Percentiles rank a stretch among this genome's conserved stretches.
phyloP scores from a whole-genome alignment of 192 early-diverging fungal species.

The Coemansia sp. region DNA sequence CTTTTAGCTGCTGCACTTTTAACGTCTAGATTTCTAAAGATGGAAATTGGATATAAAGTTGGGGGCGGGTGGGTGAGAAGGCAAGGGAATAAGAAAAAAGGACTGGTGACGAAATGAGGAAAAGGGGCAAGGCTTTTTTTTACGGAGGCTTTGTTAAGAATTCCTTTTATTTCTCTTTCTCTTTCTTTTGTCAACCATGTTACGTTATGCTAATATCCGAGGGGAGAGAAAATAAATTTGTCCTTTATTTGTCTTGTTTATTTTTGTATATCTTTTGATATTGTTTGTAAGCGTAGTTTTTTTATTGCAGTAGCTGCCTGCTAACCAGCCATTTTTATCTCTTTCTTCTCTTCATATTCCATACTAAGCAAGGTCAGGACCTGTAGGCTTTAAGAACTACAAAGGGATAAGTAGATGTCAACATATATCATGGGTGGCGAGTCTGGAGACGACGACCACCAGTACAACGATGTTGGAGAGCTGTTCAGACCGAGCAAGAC shows the following conservation, averaged over 20 bases:
- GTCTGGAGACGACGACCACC: constrained; percentile 50
- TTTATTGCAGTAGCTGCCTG: neutral
- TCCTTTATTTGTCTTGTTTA: constrained; percentile 1
- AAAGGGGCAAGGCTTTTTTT: neutral
- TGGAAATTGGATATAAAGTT: too few species aligned
- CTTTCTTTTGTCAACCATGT: too few species aligned
- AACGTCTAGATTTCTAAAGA: too few species aligned
- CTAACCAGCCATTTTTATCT: neutral
- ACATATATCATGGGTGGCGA: constrained; percentile 17
- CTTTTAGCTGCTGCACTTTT: too few species aligned
- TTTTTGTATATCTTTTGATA: constrained; percentile 3
- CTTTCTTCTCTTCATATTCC: neutral
- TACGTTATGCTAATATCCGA: neutral
- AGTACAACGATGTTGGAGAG: constrained; percentile 42
- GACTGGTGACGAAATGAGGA: too few species aligned
- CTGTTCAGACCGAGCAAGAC: constrained; percentile 51
- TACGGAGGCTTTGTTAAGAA: neutral
- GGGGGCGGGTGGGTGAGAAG: too few species aligned
- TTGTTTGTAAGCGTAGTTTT: neutral
- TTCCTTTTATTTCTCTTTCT: too few species aligned
- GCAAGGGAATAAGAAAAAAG: too few species aligned
- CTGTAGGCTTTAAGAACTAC: neutral
- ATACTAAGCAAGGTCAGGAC: too few species aligned
- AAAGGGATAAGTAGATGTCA: constrained; percentile 28
- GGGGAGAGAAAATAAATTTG: neutral